These are phyloP conservation scores for Skeletonema menzelii DNA, from an alignment of 108 stramenopile genomes.

Conservation along the genomic window DNA sequence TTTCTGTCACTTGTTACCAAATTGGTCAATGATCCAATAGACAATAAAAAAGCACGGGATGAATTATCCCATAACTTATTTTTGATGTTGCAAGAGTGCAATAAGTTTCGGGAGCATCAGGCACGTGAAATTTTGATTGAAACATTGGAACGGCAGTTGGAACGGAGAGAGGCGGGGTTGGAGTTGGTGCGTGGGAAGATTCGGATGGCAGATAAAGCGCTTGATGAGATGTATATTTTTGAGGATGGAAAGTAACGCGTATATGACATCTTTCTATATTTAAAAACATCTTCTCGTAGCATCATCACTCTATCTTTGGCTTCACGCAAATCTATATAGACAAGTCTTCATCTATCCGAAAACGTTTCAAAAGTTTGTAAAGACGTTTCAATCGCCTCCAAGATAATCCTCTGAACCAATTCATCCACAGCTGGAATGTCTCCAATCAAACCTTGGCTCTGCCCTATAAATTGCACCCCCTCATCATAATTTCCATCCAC, in stretches of 20 bases:
- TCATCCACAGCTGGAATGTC: conserved; percentile 82
- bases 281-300: no score
- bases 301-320: no score
- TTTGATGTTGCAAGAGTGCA: conserved; percentile 87
- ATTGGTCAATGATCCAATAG: conserved; percentile 76
- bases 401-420: conserved; percentile 69
- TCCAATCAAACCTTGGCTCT: conserved; percentile 78
- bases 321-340: no score
- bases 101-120: conserved; percentile 92
- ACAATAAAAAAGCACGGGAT: conserved; percentile 78
- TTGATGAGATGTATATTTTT: conserved; percentile 32
- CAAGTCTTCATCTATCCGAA: background rate
- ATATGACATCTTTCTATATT: background rate
- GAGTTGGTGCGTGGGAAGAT: conserved; percentile 31
- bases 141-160: conserved; percentile 70
- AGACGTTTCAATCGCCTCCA: conserved; percentile 55
- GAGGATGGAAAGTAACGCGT: background rate
- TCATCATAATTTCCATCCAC: conserved; percentile 67
- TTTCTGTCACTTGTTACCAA: conserved; percentile 71
- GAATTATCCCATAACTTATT: conserved; percentile 83
- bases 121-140: conserved; percentile 77
- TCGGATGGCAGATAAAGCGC: conserved; percentile 33
- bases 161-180: conserved; percentile 49
- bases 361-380: conserved; percentile 19
- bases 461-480: conserved; percentile 90